Conservation (phyloP, 1,284 basidiomycete species). For the Schizophyllum amplum region DNA sequence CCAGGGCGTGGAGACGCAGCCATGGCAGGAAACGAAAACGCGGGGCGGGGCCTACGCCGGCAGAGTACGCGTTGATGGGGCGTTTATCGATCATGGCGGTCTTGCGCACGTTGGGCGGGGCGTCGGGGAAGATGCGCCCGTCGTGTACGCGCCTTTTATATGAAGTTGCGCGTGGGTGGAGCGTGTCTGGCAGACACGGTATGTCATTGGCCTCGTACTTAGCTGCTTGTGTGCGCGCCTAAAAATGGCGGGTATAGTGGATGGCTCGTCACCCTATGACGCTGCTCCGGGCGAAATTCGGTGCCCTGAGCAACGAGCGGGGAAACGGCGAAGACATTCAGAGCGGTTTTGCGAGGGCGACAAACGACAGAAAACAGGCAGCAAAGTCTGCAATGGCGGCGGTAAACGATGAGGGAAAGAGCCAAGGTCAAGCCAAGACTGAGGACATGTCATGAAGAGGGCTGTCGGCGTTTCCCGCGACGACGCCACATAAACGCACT, state of each 20-base stretch:
- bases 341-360: too few species aligned
- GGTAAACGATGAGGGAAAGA: too few species aligned
- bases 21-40: constrained; percentile 27
- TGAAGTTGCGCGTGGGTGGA: background rate
- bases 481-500: background rate
- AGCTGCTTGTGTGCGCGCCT: background rate
- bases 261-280: background rate
- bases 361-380: too few species aligned
- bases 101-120: background rate
- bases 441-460: too few species aligned
- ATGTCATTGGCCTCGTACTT: background rate
- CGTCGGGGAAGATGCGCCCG: background rate
- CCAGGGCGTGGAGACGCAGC: constrained; percentile 34
- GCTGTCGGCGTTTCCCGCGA: too few species aligned
- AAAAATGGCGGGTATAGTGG: background rate
- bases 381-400: too few species aligned
- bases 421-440: too few species aligned
- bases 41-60: background rate
- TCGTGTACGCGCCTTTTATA: background rate
- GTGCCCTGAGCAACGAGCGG: too few species aligned
- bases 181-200: background rate
- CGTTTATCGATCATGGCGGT: background rate
- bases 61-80: background rate
- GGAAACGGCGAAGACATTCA: too few species aligned
- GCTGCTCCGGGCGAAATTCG: background rate